Evolutionary conservation across 208 protist species (phyloP).

Genomic region (Wallacemonas sp.): DNA sequence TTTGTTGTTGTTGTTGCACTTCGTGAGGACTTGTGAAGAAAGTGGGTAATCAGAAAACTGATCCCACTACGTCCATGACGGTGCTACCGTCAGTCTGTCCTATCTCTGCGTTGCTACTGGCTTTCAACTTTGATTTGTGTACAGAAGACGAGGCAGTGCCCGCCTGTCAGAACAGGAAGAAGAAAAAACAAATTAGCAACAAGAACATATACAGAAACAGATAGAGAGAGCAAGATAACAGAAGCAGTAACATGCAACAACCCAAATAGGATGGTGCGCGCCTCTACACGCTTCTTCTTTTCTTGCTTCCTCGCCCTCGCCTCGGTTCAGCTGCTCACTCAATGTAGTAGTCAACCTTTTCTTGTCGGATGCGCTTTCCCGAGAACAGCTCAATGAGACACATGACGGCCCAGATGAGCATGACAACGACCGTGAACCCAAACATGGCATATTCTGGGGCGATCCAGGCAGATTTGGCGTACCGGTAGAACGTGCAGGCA

Average conservation of each 20-base stretch:
- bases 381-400: slow-evolving; percentile 31
- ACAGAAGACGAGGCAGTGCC: no score
- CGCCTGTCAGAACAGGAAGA: no score
- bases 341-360: slow-evolving; percentile 47
- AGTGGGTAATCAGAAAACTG: no score
- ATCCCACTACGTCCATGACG: no score
- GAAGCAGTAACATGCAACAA: slow-evolving; percentile 5
- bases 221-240: slow-evolving; percentile 8
- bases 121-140: no score
- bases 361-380: slow-evolving; percentile 30
- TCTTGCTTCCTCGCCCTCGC: no score
- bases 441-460: slow-evolving; percentile 42
- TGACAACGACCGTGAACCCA: slow-evolving; percentile 36
- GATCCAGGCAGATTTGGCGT: slow-evolving; percentile 26
- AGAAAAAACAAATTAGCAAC: slow-evolving; percentile 11
- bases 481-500: slow-evolving; percentile 32
- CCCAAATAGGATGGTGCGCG: no score
- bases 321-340: slow-evolving; percentile 17
- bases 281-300: no score
- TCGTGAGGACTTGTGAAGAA: no score
- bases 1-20: no score
- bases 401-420: slow-evolving; percentile 41
- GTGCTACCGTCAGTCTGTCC: no score
- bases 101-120: no score
- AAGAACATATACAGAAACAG: not conserved